Base-by-base conservation (phyloP, 208 protist genomes). In the Trypanosomatidae sp. region DNA sequence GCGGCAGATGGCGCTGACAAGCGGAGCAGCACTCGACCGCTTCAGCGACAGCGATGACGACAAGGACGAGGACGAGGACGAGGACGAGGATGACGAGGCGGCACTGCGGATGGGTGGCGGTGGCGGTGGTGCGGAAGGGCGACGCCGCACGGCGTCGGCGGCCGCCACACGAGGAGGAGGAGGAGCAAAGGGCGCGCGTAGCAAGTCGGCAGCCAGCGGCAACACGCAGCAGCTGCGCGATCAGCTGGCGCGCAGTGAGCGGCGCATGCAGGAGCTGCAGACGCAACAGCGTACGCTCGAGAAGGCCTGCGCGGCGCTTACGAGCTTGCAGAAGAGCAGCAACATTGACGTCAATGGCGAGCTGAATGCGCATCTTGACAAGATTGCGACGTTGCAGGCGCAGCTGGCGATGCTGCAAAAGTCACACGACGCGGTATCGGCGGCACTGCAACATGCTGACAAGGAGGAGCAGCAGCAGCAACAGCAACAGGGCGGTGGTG, bases 1-100 rank as follows among this genome's bases (percentile, higher is more conserved):
- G 33, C 70, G 77, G 0, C 71, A 88, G 47, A 68, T 88, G 56
- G 82, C 77, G 7, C 41, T 87, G 7, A 43, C 45, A 16, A 75
- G 39, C 53, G 76, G 77, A 8, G 48, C 65, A n/a, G 46, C 58
- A 21, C 41, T 73, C 2, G 58, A 56, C 16, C 53, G 57, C 43
- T 53, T 51, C 48, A 26, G 21, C 20, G 56, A 27, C 19, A 60
- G 64, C 38, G 47, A 53, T 22, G 26, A 6, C 23, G 25, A 18
- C 6, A 46, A 23, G 22, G 45, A 18, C 28, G 41, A 46, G 48
- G 49, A 28, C 19, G 53, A 44, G 20, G 50, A 58, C 32, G 27
- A 44, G 10, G 21, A 27, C 19, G 7, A 41, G 4, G 51, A 67
- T 49, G 30, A 43, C 5, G 30, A 35, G 11, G 53, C 11, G 11